A percentile compares a stretch with the other conserved stretches of the same genome.
Conservation (phyloP, 176 grass and related monocot species). For the Oryza glumipatula region DNA sequence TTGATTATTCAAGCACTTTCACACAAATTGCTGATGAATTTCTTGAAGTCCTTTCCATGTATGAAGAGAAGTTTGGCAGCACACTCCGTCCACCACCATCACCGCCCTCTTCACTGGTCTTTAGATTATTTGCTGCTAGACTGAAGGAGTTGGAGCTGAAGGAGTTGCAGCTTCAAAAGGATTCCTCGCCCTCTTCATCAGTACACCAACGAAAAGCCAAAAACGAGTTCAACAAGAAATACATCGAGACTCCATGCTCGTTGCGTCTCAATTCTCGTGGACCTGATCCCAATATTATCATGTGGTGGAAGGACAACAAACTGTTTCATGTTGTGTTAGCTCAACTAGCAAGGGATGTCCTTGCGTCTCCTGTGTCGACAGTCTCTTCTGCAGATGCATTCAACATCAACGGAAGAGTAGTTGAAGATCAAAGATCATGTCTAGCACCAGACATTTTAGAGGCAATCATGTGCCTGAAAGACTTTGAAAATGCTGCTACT, state of each 20-base stretch:
- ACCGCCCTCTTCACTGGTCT: neutral
- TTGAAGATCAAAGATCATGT: neutral
- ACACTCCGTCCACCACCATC: neutral
- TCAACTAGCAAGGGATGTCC: neutral
- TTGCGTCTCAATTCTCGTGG: neutral
- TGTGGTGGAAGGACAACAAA: neutral
- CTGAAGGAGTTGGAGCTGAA: neutral
- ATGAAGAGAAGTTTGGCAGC: neutral
- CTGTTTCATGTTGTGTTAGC: neutral
- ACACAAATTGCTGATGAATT: neutral
- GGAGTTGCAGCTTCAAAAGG: neutral
- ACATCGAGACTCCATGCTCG: neutral
- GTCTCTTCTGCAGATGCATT: neutral
- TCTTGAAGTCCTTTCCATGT: neutral
- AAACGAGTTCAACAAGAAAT: neutral
- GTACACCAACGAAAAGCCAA: neutral
- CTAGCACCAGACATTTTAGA: neutral
- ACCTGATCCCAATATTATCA: neutral
- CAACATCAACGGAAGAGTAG: neutral
- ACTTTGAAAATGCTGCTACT: neutral
- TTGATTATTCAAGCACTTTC: neutral
- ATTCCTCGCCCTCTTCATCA: neutral
- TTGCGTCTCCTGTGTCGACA: neutral
- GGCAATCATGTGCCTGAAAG: neutral
- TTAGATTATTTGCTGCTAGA: too few relatives aligned